A percentile compares a stretch with the other conserved stretches of the same genome.
Conservation (phyloP, 257 asterid species). For the Penstemon barbatus region DNA sequence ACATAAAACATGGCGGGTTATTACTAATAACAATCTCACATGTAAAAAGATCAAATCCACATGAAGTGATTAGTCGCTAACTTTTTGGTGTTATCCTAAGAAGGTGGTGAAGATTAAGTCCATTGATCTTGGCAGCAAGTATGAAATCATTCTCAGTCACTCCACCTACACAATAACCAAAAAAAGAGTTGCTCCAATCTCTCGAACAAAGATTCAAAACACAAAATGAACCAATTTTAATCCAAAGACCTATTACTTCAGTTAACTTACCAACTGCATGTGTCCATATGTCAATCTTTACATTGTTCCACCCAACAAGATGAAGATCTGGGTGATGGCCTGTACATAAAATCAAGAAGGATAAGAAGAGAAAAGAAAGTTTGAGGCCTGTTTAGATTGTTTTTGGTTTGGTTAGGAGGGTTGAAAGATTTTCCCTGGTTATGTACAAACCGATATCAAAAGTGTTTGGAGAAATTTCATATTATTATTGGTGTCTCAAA, state of each 20-base stretch:
- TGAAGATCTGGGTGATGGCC: slow-evolving; percentile 99
- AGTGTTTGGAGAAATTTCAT: too few species aligned
- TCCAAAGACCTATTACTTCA: neutral
- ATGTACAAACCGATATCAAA: too few species aligned
- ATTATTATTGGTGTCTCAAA: too few species aligned
- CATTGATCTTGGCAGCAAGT: slow-evolving; percentile 79
- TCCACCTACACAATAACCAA: slow-evolving; percentile 59
- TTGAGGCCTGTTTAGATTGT: too few species aligned
- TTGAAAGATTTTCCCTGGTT: too few species aligned
- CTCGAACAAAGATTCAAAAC: neutral
- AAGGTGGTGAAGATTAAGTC: slow-evolving; percentile 66
- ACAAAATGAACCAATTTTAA: neutral
- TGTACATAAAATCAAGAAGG: slow-evolving; percentile 24
- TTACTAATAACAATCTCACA: neutral
- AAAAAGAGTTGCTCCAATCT: neutral
- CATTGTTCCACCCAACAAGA: slow-evolving; percentile 95
- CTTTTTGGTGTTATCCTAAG: slow-evolving; percentile 62
- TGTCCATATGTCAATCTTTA: slow-evolving; percentile 88
- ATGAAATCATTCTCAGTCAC: slow-evolving; percentile 94
- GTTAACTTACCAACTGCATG: slow-evolving; percentile 76
- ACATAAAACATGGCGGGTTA: neutral
- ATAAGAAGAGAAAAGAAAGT: too few species aligned
- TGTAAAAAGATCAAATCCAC: neutral
- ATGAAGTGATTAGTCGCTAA: slow-evolving; percentile 16
- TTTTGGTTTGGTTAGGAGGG: too few species aligned